These are phyloP conservation scores for Agaricus subrufescens DNA, from an alignment of 768 basidiomycete genomes.

Conservation along the genomic window DNA sequence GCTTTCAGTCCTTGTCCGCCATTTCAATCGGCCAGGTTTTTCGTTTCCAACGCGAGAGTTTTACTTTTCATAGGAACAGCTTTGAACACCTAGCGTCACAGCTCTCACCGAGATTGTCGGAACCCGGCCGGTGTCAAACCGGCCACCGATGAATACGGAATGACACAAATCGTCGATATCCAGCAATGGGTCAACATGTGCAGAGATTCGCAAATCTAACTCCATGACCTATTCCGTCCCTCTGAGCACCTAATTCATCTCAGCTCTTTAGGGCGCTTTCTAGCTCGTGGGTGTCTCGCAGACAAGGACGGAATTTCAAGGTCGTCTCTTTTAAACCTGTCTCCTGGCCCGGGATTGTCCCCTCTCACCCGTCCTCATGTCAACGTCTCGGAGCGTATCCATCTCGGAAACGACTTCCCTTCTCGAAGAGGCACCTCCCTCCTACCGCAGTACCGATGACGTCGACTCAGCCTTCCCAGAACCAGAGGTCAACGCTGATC, in stretches of 20 bases:
- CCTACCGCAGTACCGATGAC: constrained; percentile 43
- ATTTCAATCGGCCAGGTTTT: background rate
- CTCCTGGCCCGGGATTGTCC: constrained; percentile 9
- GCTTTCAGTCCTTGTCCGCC: background rate
- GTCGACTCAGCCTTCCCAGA: constrained; percentile 25
- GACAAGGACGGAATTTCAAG: constrained; percentile 13
- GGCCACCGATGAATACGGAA: constrained; percentile 41
- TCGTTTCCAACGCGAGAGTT: background rate
- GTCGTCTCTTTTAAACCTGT: constrained; percentile 5
- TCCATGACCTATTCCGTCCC: constrained; percentile 28
- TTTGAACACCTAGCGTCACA: background rate
- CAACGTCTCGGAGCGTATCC: constrained; percentile 26
- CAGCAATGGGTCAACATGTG: constrained; percentile 25
- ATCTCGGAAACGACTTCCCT: constrained; percentile 54
- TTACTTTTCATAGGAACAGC: background rate
- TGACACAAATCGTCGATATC: constrained; percentile 18
- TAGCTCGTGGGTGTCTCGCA: constrained; percentile 10
- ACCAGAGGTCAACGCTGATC: constrained; percentile 21
- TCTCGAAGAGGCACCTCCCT: constrained; percentile 43
- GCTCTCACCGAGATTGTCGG: constrained; percentile 25
- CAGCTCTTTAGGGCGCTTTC: constrained; percentile 15
- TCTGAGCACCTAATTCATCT: constrained; percentile 17
- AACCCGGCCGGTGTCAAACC: constrained; percentile 27
- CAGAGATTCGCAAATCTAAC: constrained; percentile 32
- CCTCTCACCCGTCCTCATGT: constrained; percentile 10